Evolutionary conservation across 2,329 filamentous ascomycete genomes (phyloP), one percentile per base, ranked within the genome.

Genomic region (Neofusicoccum laricinum): DNA sequence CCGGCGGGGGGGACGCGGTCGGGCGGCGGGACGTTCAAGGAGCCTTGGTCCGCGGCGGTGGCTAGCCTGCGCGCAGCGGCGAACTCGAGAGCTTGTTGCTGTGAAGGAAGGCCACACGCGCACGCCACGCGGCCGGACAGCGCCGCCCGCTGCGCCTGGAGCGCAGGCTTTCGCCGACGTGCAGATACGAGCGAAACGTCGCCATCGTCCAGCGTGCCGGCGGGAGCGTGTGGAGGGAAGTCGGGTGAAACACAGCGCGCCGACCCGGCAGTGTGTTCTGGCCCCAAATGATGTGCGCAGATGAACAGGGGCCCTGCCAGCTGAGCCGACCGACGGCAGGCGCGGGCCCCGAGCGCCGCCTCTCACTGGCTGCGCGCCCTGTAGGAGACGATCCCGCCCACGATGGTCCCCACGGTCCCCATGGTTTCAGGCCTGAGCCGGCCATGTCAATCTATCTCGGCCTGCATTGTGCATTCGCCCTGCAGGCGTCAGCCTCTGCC

Each of bases 151-250:
- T 15, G 46, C 46, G 46, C 25, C 21, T 25, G 38, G 53, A 43
- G 12, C 25, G 55, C 34, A 30, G 17, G 32, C 15, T n/a, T 7
- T 32, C 17, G 38, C 8, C 50, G 48, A 19, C 15, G 48, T 41
- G 51, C 55, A 59, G 40, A 59, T 46, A 59, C 55, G 55, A 59
- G 55, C 38, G 21, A 45, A 58, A 58, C 53, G 53, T 43, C 36
- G 51, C 14, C 36, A 19, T 30, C 14, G 12, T n/a, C 51, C 51
- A 41, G 51, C 32, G 32, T 55, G 51, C 6, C 51, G 51, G 53
- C 25, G 55, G 6, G 14, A 12, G 36, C 6, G 11, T 11, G 25
- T 25, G 25, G 17, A 8, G 25, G 12, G 5, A 10, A 38, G 36
- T 2, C n/a, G 55, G 38, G 2, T 36, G 40, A 59, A 46, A 59